phyloP scores from a whole-genome alignment of 345 rosid species.

The Nephelium lappaceum region DNA sequence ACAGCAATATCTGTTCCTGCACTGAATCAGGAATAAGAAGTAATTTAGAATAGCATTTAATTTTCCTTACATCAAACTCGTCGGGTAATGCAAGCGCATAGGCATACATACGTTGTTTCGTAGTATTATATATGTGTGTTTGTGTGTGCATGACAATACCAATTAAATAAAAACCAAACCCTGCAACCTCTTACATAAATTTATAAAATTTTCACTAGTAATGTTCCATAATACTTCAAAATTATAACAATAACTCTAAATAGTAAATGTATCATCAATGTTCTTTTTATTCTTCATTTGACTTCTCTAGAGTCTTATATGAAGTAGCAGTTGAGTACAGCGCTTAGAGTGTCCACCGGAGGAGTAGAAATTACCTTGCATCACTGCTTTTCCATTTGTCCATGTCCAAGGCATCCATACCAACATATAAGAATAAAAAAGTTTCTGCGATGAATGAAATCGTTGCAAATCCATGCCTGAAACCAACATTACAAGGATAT shows the following conservation, averaged over 20 bases:
- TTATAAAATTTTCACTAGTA: too few relatives aligned
- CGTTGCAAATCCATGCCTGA: conserved; percentile 78
- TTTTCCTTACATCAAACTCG: background rate
- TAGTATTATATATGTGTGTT: background rate
- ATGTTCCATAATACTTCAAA: too few relatives aligned
- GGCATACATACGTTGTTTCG: background rate
- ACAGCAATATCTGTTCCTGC: conserved; percentile 49
- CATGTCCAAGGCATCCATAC: conserved; percentile 70
- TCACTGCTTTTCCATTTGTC: conserved; percentile 60
- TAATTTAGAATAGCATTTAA: background rate
- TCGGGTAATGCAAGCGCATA: background rate
- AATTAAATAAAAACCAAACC: too few relatives aligned
- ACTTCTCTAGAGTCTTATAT: background rate
- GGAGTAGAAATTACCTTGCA: conserved; percentile 41
- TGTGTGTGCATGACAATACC: too few relatives aligned
- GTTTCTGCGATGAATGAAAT: conserved; percentile 75
- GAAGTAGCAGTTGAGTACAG: background rate
- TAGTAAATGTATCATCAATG: too few relatives aligned
- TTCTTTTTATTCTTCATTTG: background rate
- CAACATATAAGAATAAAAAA: conserved; percentile 67
- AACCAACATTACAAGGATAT: conserved; percentile 22
- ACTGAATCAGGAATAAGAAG: conserved; percentile 35
- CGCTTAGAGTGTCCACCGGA: background rate
- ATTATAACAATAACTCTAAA: too few relatives aligned
- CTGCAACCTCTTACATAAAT: too few relatives aligned